Conservation (phyloP, 257 asterid genomes). For the Fraxinus anomala region DNA sequence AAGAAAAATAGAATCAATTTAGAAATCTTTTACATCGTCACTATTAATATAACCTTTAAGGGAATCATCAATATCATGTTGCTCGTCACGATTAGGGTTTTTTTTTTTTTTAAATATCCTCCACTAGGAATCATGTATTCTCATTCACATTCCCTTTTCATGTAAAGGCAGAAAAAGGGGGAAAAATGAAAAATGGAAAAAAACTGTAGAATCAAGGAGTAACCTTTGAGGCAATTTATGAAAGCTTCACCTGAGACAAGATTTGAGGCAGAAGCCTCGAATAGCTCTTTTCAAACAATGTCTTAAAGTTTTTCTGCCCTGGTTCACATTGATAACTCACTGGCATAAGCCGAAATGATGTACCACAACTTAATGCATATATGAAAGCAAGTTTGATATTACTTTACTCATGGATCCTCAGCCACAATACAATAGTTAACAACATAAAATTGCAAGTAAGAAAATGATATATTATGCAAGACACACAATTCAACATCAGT, state of each 20-base stretch:
- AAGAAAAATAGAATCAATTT: background rate
- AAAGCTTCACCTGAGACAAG: background rate
- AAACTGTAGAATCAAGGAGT: background rate
- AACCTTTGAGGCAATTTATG: background rate
- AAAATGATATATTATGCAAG: background rate
- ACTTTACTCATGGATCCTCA: slow-evolving; percentile 8
- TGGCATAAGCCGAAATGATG: slow-evolving; percentile 16
- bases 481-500: slow-evolving; percentile 2
- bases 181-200: too few species aligned
- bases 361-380: slow-evolving; percentile 9
- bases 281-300: background rate
- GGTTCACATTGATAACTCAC: slow-evolving; percentile 14
- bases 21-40: background rate
- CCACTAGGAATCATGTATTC: background rate
- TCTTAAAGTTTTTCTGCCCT: background rate
- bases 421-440: background rate
- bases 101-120: background rate
- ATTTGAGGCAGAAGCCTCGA: slow-evolving; percentile 1
- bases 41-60: background rate
- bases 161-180: background rate
- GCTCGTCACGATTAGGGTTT: too few species aligned
- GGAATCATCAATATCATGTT: background rate
- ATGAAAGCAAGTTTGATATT: background rate
- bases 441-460: background rate
- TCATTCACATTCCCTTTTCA: background rate